Base-by-base conservation (phyloP, 179 eudicot genomes). In the Beta macrorhiza region DNA sequence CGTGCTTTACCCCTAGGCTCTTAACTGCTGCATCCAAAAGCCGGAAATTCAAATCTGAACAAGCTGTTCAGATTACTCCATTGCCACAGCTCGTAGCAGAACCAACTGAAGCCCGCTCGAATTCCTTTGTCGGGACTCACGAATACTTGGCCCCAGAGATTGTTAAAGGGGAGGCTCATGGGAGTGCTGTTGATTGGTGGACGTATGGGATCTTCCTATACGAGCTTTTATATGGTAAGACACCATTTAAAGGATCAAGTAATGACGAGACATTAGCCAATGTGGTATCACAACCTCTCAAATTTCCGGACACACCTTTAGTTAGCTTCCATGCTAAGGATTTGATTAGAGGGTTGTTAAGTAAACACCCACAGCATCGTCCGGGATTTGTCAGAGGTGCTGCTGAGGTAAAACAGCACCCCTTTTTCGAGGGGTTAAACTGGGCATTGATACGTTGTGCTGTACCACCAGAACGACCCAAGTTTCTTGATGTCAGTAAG, bases 131-230 rank as follows among this genome's bases (percentile, higher is more conserved):
- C 0, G 97, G 97, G 32, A 93, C 97, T 64, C 97, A 93, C 44
- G 97, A 93, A 75, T 93, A 93, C 82, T 84, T 92, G 87, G 93
- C 97, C 25, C 97, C 97, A 0, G 97, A 92, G 81, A 92, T 93
- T 52, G 88, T 93, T 78, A 90, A 89, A 84, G 94, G 97, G 16
- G 96, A 92, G 52, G 97, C 91, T 56, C 97, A 93, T 74, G 96
- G 97, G 67, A 91, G 96, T 71, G 94, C 96, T 51, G 97, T 92
- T 49, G 97, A 93, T 88, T 93, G 97, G 96, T 92, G 97, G 97
- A 93, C 97, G 0, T 85, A 83, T 32, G 95, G 97, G 58, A 85
- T 93, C 44, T 90, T 93, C 70, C 71, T 93, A 20, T 93, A 87
- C 20, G 97, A 92, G 88, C 88, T 93, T 67, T 74, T 92, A 63